Evolutionary conservation across 306 rosid species (phyloP), one percentile per base, ranked within the genome.

Genomic region (Acacia confusa): DNA sequence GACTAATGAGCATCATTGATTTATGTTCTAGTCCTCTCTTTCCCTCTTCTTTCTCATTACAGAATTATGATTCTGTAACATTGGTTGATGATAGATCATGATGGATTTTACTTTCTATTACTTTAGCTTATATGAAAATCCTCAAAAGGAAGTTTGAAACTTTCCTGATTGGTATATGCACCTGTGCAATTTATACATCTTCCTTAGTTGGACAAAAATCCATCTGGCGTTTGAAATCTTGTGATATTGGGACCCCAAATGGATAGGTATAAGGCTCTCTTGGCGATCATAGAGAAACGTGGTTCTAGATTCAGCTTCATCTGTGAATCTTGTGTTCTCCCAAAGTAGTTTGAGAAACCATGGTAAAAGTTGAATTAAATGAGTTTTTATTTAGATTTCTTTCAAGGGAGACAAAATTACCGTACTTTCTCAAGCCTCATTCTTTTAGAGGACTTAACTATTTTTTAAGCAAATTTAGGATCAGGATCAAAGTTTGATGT

Each of bases 401-500:
- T 38, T 40, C 7, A 50, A 9, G 3, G 38, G 38, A 43, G 48
- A 69, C 6, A 14, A 47, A 14, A 6, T 25, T 24, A 24, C 38
- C 27, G 22, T 14, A 43, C n/a, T 43, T 43, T 58, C 24, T 58
- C 28, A 67, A 24, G 16, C 27, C 28, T 55, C 38, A 3, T 22
- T 34, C 67, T 57, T 55, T 34, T 9, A 3, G 22, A 38, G 58
- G 52, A 28, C 34, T 70, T 80, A 57, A 72, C 60, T 52, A 52
- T 50, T 32, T 80, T 68, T 45, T 22, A 19, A 36, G 27, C 25
- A 70, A 72, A 55, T 20, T 72, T 57, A 24, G 68, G 43, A 71
- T 81, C 52, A 70, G 17, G 65, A 61, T 78, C 72, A 45, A 57
- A 70, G 41, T 75, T 63, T 63, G 43, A 44, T 17, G 32, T 52